Percentiles rank a stretch among this genome's conserved stretches.
phyloP scores from a whole-genome alignment of 805 yeast genomes.

The Candida odintsovae region DNA sequence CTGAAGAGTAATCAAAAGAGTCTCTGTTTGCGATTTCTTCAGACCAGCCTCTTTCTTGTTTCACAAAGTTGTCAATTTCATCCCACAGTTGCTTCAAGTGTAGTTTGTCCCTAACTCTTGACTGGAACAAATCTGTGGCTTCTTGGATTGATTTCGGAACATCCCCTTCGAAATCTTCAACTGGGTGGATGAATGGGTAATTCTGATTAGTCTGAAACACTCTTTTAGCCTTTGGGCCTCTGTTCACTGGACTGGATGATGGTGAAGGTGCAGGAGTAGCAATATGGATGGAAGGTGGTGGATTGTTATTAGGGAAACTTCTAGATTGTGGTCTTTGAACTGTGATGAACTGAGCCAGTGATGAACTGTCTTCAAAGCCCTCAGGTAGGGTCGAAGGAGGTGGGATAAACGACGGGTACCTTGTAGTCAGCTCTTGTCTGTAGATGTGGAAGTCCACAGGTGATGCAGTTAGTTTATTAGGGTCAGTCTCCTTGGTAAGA shows the following conservation, averaged over 20 bases:
- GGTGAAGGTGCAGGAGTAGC: conserved; percentile 92
- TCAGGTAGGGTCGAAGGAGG: conserved; percentile 43
- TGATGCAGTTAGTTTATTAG: conserved; percentile 45
- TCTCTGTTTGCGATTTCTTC: conserved; percentile 1
- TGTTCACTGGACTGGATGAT: conserved; percentile 43
- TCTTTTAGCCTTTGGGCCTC: conserved; percentile 37
- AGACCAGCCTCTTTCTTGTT: conserved; percentile 64
- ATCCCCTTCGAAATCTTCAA: conserved; percentile 16
- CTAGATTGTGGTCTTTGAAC: conserved; percentile 49
- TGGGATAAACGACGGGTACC: conserved; percentile 68
- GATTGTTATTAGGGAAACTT: conserved; percentile 34
- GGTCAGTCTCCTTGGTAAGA: conserved; percentile 21
- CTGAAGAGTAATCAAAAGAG: conserved; percentile 21
- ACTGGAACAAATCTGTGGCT: conserved; percentile 63
- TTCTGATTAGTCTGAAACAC: conserved; percentile 61
- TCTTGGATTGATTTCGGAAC: conserved; percentile 76
- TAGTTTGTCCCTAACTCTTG: conserved; percentile 59
- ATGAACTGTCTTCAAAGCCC: conserved; percentile 41
- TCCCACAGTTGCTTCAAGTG: conserved; percentile 66
- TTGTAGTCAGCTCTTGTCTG: conserved; percentile 62
- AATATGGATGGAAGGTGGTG: conserved; percentile 55
- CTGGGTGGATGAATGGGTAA: conserved; percentile 63
- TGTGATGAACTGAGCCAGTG: conserved; percentile 55
- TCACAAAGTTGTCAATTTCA: conserved; percentile 65
- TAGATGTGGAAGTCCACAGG: conserved; percentile 84